phyloP scores from a whole-genome alignment of 805 yeast species.

The Hyphopichia homilentoma region DNA sequence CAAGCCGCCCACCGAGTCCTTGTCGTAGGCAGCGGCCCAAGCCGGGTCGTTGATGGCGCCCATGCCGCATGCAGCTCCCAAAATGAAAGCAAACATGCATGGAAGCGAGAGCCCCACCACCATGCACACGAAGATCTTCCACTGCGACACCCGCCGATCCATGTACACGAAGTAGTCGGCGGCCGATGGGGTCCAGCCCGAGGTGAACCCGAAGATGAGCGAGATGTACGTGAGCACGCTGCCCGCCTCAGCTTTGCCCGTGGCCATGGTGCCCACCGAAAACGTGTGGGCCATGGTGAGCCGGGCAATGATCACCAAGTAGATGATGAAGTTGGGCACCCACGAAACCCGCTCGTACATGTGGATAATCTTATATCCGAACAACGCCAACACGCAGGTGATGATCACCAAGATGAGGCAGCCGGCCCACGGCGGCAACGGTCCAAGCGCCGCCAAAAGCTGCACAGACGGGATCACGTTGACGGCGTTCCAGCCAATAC shows the following conservation, averaged over 20 bases:
- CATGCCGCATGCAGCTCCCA: constrained; percentile 31
- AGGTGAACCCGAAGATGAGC: constrained; percentile 27
- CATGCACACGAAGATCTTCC: constrained; percentile 25
- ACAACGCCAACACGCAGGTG: constrained; percentile 24
- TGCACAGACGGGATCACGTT: constrained; percentile 29
- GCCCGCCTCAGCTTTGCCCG: constrained; percentile 23
- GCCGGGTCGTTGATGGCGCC: constrained; percentile 19
- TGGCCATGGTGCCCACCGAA: constrained; percentile 23
- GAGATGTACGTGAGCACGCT: constrained; percentile 25
- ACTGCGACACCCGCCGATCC: constrained; percentile 21
- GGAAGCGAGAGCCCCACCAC: constrained; percentile 25
- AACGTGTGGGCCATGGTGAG: constrained; percentile 21
- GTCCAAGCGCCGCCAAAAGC: constrained; percentile 22
- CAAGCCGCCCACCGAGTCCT: constrained; percentile 31
- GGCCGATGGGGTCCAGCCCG: constrained; percentile 32
- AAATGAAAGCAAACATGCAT: constrained; percentile 22
- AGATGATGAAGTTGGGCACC: constrained; percentile 28
- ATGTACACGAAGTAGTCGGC: constrained; percentile 33
- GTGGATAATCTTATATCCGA: constrained; percentile 31
- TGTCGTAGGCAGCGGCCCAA: constrained; percentile 26
- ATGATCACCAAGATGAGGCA: constrained; percentile 29
- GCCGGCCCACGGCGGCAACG: constrained; percentile 33
- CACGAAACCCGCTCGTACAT: constrained; percentile 28
- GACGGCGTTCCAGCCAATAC: constrained; percentile 34
- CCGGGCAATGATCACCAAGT: constrained; percentile 26